phyloP scores from a whole-genome alignment of 2,329 filamentous ascomycete genomes.

The Pseudogymnoascus sp. region DNA sequence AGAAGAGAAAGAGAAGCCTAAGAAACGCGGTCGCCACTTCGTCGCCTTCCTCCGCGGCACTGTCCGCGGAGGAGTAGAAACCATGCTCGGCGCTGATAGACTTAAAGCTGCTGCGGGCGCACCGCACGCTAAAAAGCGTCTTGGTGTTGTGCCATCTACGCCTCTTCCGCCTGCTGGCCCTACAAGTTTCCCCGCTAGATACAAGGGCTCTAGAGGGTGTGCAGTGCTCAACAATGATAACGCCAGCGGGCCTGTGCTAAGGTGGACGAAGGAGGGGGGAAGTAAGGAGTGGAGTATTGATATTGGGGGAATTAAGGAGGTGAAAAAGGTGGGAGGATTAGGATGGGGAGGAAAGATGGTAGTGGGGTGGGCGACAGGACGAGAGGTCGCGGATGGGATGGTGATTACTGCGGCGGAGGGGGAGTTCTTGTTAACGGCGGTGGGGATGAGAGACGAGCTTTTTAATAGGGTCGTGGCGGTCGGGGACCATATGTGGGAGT shows the following conservation, averaged over 20 bases:
- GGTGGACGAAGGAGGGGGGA: slow-evolving; percentile 32
- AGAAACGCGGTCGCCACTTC: slow-evolving; percentile 32
- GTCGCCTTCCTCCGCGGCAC: slow-evolving; percentile 61
- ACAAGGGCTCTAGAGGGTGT: slow-evolving; percentile 61
- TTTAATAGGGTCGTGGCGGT: slow-evolving; percentile 74
- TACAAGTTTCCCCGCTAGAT: slow-evolving; percentile 66
- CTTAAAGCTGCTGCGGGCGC: slow-evolving; percentile 57
- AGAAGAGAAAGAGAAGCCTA: slow-evolving; percentile 16
- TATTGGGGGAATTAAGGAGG: slow-evolving; percentile 60
- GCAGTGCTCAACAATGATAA: slow-evolving; percentile 57
- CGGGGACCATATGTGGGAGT: slow-evolving; percentile 76
- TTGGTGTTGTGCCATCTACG: slow-evolving; percentile 54
- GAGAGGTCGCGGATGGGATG: slow-evolving; percentile 66
- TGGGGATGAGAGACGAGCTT: slow-evolving; percentile 64
- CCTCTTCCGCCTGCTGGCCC: slow-evolving; percentile 51
- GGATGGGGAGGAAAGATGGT: slow-evolving; percentile 81
- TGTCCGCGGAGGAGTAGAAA: slow-evolving; percentile 64
- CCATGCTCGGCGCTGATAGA: slow-evolving; percentile 62
- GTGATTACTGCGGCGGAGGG: slow-evolving; percentile 49
- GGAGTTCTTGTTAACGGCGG: slow-evolving; percentile 57
- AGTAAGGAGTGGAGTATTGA: slow-evolving; percentile 56
- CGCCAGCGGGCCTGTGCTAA: slow-evolving; percentile 59
- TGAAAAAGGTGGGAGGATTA: slow-evolving; percentile 72
- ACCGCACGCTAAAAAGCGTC: slow-evolving; percentile 56
- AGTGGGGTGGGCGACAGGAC: slow-evolving; percentile 68